A percentile compares a stretch with the other conserved stretches of the same genome.
These are phyloP conservation scores for Cornus kousa DNA, from an alignment of 148 eudicot species.

Conservation along the genomic window DNA sequence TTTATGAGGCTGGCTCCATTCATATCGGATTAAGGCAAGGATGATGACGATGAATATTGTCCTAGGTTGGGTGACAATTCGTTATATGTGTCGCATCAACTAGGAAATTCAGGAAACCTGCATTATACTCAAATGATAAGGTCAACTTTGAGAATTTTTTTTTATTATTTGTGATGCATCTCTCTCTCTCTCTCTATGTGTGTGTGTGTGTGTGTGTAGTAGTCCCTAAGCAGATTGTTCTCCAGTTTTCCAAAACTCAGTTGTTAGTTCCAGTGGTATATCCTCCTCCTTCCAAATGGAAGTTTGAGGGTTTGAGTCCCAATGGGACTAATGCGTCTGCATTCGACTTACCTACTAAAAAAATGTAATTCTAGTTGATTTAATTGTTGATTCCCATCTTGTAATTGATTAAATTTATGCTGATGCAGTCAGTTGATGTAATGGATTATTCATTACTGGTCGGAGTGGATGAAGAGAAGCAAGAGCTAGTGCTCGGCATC, in stretches of 20 bases:
- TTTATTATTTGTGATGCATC: background rate
- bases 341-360: background rate
- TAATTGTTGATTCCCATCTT: background rate
- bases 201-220: background rate
- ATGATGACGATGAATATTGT: no score
- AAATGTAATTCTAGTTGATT: no score
- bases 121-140: background rate
- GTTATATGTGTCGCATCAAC: no score
- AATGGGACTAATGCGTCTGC: no score
- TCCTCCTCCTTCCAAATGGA: background rate
- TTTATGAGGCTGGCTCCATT: no score
- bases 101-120: background rate
- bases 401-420: background rate
- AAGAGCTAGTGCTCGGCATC: constrained; percentile 65
- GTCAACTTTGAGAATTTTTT: background rate
- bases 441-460: constrained; percentile 74
- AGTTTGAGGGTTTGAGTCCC: background rate
- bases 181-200: background rate
- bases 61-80: background rate
- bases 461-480: constrained; percentile 63
- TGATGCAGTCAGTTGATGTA: constrained; percentile 59
- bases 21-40: no score
- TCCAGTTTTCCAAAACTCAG: background rate
- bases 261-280: background rate
- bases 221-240: background rate